Conservation (phyloP, 2,329 filamentous ascomycete genomes). For the Graphiopsis chlorocephala region DNA sequence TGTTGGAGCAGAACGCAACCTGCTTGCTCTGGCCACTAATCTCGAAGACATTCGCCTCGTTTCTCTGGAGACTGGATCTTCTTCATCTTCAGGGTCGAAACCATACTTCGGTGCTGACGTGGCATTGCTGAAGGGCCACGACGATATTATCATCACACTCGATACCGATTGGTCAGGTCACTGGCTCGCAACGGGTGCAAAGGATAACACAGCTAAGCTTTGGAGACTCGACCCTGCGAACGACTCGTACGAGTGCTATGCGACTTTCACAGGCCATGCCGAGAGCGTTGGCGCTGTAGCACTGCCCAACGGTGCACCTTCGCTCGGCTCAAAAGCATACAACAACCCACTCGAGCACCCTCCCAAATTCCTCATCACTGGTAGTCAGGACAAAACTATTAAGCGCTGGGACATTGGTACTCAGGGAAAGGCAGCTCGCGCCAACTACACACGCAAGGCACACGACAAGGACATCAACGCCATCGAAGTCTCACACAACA, state of each 20-base stretch:
- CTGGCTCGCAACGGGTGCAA: slow-evolving; percentile 93
- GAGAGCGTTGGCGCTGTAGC: slow-evolving; percentile 90
- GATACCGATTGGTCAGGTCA: slow-evolving; percentile 96
- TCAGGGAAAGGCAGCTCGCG: slow-evolving; percentile 54
- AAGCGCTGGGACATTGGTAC: slow-evolving; percentile 81
- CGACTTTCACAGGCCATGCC: slow-evolving; percentile 84
- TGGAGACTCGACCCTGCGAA: slow-evolving; percentile 81
- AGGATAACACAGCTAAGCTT: slow-evolving; percentile 89
- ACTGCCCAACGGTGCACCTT: slow-evolving; percentile 68
- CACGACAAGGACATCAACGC: slow-evolving; percentile 99
- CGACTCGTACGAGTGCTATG: slow-evolving; percentile 74
- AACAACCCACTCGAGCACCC: slow-evolving; percentile 74
- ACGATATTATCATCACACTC: slow-evolving; percentile 92
- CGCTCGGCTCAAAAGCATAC: slow-evolving; percentile 66
- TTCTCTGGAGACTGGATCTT: slow-evolving; percentile 46
- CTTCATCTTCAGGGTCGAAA: slow-evolving; percentile 24
- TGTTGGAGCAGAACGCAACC: slow-evolving; percentile 72
- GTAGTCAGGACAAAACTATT: slow-evolving; percentile 91
- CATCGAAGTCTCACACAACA: slow-evolving; percentile 67
- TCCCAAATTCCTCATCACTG: slow-evolving; percentile 81
- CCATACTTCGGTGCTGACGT: slow-evolving; percentile 86
- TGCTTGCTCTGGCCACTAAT: slow-evolving; percentile 90
- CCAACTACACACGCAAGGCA: slow-evolving; percentile 85
- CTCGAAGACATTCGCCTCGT: slow-evolving; percentile 89
- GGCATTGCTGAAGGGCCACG: slow-evolving; percentile 80